Conservation (phyloP, 176 grass and related monocot species). For the Ensete glaucum region DNA sequence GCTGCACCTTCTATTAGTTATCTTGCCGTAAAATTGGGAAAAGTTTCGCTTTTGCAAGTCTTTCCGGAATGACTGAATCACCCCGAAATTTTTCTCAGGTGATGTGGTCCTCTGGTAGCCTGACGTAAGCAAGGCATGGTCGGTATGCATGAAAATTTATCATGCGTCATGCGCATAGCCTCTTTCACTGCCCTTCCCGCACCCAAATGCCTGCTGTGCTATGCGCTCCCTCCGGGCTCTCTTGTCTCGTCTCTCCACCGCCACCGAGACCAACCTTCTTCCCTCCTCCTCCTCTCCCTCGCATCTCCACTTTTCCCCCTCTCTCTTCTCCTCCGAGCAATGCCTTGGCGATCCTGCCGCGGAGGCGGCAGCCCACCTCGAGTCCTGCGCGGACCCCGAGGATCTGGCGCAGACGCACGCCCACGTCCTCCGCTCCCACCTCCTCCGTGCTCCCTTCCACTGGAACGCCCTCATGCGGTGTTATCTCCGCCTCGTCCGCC, state of each 20-base stretch:
- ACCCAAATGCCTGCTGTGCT: background rate
- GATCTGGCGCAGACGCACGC: conserved; percentile 24
- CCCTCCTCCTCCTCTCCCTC: background rate
- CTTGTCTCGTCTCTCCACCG: background rate
- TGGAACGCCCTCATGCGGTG: conserved; percentile 35
- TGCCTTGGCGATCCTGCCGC: background rate
- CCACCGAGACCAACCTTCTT: background rate
- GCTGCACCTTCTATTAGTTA: no score
- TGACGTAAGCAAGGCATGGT: no score
- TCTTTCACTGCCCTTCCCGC: background rate
- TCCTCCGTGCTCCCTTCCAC: conserved; percentile 31
- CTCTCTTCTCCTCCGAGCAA: background rate
- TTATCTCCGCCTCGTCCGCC: conserved; percentile 27
- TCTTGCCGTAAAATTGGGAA: no score
- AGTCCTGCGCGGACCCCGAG: conserved; percentile 10
- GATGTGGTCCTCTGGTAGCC: no score
- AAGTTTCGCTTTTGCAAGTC: no score
- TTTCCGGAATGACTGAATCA: no score
- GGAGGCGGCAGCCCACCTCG: conserved; percentile 16
- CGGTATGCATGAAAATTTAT: no score
- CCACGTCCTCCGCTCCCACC: conserved; percentile 18
- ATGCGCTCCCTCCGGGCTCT: background rate
- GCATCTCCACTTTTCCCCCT: background rate
- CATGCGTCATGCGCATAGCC: no score
- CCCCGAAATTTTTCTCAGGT: no score